Conservation (phyloP, 345 rosid genomes). For the Lumnitzera littorea region DNA sequence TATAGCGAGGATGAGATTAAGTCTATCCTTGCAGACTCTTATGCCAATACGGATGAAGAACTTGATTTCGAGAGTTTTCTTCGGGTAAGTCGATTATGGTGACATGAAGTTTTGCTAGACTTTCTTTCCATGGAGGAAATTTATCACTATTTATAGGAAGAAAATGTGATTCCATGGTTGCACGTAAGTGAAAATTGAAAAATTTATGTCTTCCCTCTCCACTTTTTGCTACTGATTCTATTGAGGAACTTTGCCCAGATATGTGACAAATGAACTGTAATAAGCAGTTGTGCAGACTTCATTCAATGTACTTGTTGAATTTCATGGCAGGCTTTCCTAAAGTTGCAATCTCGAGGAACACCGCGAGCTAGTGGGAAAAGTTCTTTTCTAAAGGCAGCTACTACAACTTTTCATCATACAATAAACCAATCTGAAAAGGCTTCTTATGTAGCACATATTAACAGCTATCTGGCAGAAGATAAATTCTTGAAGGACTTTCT, state of each 20-base stretch:
- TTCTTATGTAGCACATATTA: conserved; percentile 88
- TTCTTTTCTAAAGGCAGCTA: conserved; percentile 71
- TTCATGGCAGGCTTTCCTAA: conserved; percentile 52
- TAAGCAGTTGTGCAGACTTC: not conserved
- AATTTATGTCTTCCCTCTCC: no score
- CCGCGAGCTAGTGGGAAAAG: conserved; percentile 54
- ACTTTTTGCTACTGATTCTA: no score
- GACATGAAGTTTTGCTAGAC: no score
- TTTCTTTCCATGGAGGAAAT: no score
- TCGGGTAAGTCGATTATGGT: conserved; percentile 39
- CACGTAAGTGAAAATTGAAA: no score
- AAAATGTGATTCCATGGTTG: no score
- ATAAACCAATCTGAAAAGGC: conserved; percentile 84
- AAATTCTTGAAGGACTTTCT: conserved; percentile 70
- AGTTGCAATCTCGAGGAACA: conserved; percentile 57
- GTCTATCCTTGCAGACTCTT: conserved; percentile 46
- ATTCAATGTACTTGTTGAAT: not conserved
- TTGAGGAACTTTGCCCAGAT: no score
- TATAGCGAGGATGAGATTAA: conserved; percentile 60
- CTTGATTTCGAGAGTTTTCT: conserved; percentile 85
- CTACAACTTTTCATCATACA: conserved; percentile 85
- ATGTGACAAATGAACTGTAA: no score
- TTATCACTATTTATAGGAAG: no score
- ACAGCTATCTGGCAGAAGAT: conserved; percentile 74
- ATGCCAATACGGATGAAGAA: conserved; percentile 39